phyloP scores from a whole-genome alignment of 2,329 filamentous ascomycete genomes.

The Trichoderma hamatum region DNA sequence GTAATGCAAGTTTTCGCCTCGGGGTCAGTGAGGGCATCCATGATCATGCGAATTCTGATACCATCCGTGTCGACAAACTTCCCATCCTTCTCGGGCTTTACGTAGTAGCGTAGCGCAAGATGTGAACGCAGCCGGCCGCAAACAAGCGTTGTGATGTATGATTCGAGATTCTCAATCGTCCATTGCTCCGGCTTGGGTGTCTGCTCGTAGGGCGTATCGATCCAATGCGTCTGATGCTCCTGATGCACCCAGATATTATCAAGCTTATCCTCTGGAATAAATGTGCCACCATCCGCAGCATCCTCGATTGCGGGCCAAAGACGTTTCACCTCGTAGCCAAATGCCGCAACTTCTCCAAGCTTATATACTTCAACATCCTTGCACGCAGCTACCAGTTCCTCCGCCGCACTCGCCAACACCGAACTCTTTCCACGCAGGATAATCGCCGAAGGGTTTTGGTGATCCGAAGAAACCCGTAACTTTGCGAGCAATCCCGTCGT shows the following conservation, averaged over 20 bases:
- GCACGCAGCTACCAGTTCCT: slow-evolving; percentile 40
- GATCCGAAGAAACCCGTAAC: slow-evolving; percentile 41
- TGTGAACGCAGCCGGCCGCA: slow-evolving; percentile 43
- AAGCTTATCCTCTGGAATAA: slow-evolving; percentile 31
- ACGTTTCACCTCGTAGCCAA: slow-evolving; percentile 42
- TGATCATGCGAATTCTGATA: slow-evolving; percentile 45
- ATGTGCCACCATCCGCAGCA: slow-evolving; percentile 34
- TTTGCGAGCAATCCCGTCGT: slow-evolving; percentile 40
- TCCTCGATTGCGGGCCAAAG: slow-evolving; percentile 43
- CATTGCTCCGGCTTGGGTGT: slow-evolving; percentile 46
- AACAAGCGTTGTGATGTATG: slow-evolving; percentile 48
- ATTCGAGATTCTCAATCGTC: slow-evolving; percentile 47
- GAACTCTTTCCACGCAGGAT: slow-evolving; percentile 40
- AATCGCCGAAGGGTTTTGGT: slow-evolving; percentile 37
- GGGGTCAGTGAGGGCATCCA: slow-evolving; percentile 44
- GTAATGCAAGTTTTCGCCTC: slow-evolving; percentile 43
- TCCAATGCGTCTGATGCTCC: slow-evolving; percentile 38
- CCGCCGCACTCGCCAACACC: slow-evolving; percentile 40
- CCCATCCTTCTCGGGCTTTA: slow-evolving; percentile 34
- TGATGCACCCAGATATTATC: slow-evolving; percentile 43
- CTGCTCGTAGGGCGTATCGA: slow-evolving; percentile 43
- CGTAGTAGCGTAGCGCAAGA: slow-evolving; percentile 43
- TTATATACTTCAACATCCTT: slow-evolving; percentile 41
- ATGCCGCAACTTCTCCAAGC: slow-evolving; percentile 42
- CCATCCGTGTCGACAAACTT: slow-evolving; percentile 43